phyloP scores from a whole-genome alignment of 2,329 filamentous ascomycete genomes.

The Clarireedia homoeocarpa region DNA sequence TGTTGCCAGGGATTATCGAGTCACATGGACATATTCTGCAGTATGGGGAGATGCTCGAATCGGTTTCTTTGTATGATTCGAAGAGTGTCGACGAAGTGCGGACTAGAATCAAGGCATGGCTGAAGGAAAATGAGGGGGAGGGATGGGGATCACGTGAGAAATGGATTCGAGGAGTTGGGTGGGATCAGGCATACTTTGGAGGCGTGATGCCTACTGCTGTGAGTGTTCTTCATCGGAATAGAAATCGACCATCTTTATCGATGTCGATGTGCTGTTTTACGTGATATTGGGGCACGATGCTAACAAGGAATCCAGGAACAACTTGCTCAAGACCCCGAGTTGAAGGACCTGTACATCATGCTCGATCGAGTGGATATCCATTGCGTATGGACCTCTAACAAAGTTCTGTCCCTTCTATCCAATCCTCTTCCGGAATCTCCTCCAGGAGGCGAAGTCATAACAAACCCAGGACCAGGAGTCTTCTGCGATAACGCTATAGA shows the following conservation, averaged over 20 bases:
- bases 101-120: slow-evolving; percentile 43
- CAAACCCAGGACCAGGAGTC: slow-evolving; percentile 54
- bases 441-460: slow-evolving; percentile 56
- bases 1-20: slow-evolving; percentile 62
- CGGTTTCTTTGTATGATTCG: slow-evolving; percentile 55
- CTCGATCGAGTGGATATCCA: slow-evolving; percentile 63
- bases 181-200: slow-evolving; percentile 60
- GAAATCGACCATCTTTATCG: too few species aligned
- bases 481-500: slow-evolving; percentile 71
- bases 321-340: slow-evolving; percentile 42
- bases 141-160: slow-evolving; percentile 41
- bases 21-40: slow-evolving; percentile 60
- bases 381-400: slow-evolving; percentile 60
- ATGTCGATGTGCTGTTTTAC: neutral
- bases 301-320: slow-evolving; percentile 32
- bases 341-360: slow-evolving; percentile 56
- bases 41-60: slow-evolving; percentile 61
- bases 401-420: slow-evolving; percentile 54
- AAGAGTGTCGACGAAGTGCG: slow-evolving; percentile 47
- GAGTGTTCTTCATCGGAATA: slow-evolving; percentile 33
- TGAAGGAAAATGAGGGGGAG: slow-evolving; percentile 39
- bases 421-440: slow-evolving; percentile 37
- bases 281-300: neutral
- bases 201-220: slow-evolving; percentile 53
- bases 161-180: slow-evolving; percentile 62